Base-by-base conservation (phyloP, 2,329 filamentous ascomycete genomes). In the Colletotrichum tanaceti region DNA sequence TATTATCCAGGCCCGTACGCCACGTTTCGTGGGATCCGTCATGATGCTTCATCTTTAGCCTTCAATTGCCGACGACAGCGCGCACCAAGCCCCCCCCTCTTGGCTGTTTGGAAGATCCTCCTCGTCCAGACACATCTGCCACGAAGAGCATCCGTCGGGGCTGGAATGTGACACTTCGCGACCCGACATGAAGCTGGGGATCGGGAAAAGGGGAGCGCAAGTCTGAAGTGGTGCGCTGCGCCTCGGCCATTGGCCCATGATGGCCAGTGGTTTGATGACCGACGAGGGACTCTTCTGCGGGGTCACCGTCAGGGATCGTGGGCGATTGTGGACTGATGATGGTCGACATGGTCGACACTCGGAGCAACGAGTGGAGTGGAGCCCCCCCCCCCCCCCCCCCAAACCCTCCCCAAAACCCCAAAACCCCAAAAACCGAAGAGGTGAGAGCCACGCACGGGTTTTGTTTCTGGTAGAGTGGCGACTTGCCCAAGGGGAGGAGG, bases 291-390 rank as follows among this genome's bases (percentile, higher is more conserved):
- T 22, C 20, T 24, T 20, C 3, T 32, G 49, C 55, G 38, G 65
- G 65, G 65, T 68, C 61, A 65, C 35, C 55, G 38, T n/a, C 65
- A 68, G 55, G 65, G 55, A 65, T 65, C 35, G 22, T 24, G 49
- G 5, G 49, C 3, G 60, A 28, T 57, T 60, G 55, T 57, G 65
- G 62, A 38, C 61, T 65, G 61, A 60, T 57, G n/a, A n/a, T 24
- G 62, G n/a, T n/a, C n/a, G n/a, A n/a, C n/a, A 55, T 16, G 38
- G 62, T 68, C 49, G 65, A 32, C 28, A 9, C 28, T 32, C 28
- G 28, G 10, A 7, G 28, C 28, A 10, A 7, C 7, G 28, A 32
- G 65, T 65, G 65, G 53, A 65, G 28, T 52, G 41, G n/a, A n/a
- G n/a, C n/a, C n/a, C n/a, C n/a, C n/a, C n/a, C n/a, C n/a, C n/a